Evolutionary conservation across 2,329 filamentous ascomycete genomes (phyloP), one percentile per base, ranked within the genome.

Genomic region (Pseudopithomyces chartarum): DNA sequence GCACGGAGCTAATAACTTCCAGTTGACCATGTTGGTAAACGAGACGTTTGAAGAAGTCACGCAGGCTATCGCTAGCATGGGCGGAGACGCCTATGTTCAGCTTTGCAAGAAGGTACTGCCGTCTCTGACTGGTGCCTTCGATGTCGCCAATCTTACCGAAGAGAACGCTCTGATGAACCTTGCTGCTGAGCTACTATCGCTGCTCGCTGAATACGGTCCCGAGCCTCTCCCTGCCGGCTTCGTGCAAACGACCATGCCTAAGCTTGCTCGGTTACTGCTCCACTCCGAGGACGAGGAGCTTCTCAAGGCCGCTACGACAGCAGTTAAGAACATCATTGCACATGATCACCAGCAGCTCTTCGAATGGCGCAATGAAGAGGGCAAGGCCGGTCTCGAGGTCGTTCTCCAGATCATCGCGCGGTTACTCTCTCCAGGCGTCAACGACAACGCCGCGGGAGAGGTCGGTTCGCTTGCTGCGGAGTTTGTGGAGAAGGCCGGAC

Each of bases 371-470:
- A 91, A 97, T 70, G 81, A 84, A 20, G 86, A 84, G 43, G 90
- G 90, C 39, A 91, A 92, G 67, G 90, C 87, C 36, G 94, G 94
- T 15, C 84, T 97, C 11, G 93, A 98, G 75, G 88, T 96, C 29
- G 91, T 92, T 56, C 84, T 99, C 46, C 86, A 92, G 62, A 95
- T 99, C 65, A 92, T 99, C 60, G 95, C 97, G 73, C 90, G 94
- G 46, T 84, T 99, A 4, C 84, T 99, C 29, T 89, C 90, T 2
- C 89, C 91, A 1, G 79, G 84, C 1, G 89, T 98, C n/a, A 90
- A 96, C 68, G 95, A 99, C 69, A 92, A 94, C 68, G 91, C 92
- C 17, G 95, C 94, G 5, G 91, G 92, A n/a, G 94, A 99, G 78
- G 93, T 99, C 42, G 95, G 95, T 64, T 92, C 92, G 15, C 85